phyloP scores from a whole-genome alignment of 2,329 filamentous ascomycete genomes.

The Pseudogymnoascus sp. region DNA sequence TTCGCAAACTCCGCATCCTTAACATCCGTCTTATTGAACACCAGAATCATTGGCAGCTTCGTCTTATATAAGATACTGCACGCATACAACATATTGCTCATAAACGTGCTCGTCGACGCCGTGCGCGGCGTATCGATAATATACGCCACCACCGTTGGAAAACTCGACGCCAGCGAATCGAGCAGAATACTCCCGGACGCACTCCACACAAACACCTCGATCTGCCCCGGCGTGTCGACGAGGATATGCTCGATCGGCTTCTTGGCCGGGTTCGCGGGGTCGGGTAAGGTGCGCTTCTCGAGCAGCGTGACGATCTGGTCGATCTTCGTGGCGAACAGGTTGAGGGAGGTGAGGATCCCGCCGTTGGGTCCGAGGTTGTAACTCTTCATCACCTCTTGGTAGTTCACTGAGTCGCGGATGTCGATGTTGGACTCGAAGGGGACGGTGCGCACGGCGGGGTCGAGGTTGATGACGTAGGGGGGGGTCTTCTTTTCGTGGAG shows the following conservation, averaged over 20 bases:
- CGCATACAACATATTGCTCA: slow-evolving; percentile 99
- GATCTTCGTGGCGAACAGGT: slow-evolving; percentile 95
- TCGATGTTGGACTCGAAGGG: slow-evolving; percentile 98
- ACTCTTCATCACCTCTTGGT: slow-evolving; percentile 99
- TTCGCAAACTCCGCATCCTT: slow-evolving; percentile 86
- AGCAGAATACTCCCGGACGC: slow-evolving; percentile 90
- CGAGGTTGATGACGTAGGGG: slow-evolving; percentile 94
- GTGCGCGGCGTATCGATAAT: slow-evolving; percentile 95
- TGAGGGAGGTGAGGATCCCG: slow-evolving; percentile 89
- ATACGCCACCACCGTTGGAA: slow-evolving; percentile 95
- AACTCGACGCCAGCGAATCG: slow-evolving; percentile 83
- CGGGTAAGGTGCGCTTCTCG: slow-evolving; percentile 73
- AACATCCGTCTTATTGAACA: slow-evolving; percentile 98
- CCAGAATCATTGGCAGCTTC: slow-evolving; percentile 94
- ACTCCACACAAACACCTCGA: slow-evolving; percentile 98
- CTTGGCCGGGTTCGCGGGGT: slow-evolving; percentile 43
- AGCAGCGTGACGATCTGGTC: slow-evolving; percentile 86
- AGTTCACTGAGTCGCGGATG: slow-evolving; percentile 97
- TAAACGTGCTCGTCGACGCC: slow-evolving; percentile 89
- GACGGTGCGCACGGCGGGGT: slow-evolving; percentile 86
- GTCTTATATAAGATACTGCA: slow-evolving; percentile 99
- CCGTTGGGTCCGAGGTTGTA: slow-evolving; percentile 97
- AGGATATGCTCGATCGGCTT: slow-evolving; percentile 74
- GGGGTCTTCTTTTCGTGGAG: slow-evolving; percentile 72
- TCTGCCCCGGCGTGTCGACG: slow-evolving; percentile 93